phyloP scores from a whole-genome alignment of 768 basidiomycete species.

The Dioszegia aurantiaca region DNA sequence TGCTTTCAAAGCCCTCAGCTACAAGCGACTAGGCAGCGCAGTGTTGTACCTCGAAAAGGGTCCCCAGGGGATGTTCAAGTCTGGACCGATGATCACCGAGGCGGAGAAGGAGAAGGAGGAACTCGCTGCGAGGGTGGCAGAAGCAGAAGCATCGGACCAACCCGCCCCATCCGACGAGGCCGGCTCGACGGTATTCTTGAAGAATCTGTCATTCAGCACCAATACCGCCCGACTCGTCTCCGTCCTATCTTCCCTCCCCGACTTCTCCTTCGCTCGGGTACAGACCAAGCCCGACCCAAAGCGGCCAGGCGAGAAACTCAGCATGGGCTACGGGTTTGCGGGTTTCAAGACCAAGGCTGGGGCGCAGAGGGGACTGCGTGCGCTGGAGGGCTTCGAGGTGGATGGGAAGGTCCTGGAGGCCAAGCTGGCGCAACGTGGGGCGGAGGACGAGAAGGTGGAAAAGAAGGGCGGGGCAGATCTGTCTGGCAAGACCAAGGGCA shows the following conservation, averaged over 20 bases:
- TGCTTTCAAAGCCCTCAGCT: slow-evolving; percentile 79
- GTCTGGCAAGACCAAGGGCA: slow-evolving; percentile 63
- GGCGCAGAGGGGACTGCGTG: slow-evolving; percentile 70
- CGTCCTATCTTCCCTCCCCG: slow-evolving; percentile 70
- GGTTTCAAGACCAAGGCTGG: slow-evolving; percentile 76
- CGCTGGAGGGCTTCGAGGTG: slow-evolving; percentile 74
- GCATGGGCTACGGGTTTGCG: slow-evolving; percentile 96
- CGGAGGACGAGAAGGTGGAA: slow-evolving; percentile 56
- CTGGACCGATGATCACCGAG: slow-evolving; percentile 52
- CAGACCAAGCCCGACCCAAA: slow-evolving; percentile 89
- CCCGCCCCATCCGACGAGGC: slow-evolving; percentile 40
- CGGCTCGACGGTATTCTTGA: slow-evolving; percentile 86
- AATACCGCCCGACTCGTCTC: slow-evolving; percentile 68
- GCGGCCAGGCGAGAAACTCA: slow-evolving; percentile 63
- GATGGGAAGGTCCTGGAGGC: slow-evolving; percentile 83
- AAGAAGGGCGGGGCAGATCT: slow-evolving; percentile 52
- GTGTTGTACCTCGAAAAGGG: slow-evolving; percentile 91
- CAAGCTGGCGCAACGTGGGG: slow-evolving; percentile 79
- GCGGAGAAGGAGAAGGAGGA: slow-evolving; percentile 52
- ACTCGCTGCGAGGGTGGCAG: slow-evolving; percentile 48
- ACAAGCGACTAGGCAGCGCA: slow-evolving; percentile 81
- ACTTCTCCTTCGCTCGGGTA: slow-evolving; percentile 80
- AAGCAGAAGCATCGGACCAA: slow-evolving; percentile 13
- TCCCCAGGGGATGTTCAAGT: slow-evolving; percentile 74
- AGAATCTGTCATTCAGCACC: slow-evolving; percentile 93